Base-by-base conservation (phyloP, 805 yeast species). In the Saccharomycopsis babjevae region DNA sequence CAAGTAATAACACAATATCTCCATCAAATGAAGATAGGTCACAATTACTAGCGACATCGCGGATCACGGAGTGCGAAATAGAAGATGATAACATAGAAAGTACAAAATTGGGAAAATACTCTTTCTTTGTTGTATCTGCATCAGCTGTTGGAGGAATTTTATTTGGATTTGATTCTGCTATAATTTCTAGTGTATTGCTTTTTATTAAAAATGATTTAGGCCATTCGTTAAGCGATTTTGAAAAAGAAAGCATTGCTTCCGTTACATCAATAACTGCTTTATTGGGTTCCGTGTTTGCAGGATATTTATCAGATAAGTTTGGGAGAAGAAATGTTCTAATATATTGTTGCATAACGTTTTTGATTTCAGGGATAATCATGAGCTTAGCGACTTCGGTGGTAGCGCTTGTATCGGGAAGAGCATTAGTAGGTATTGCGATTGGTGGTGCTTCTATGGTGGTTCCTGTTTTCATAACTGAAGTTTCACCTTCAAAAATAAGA, bases 401-500 rank as follows among this genome's bases (percentile, higher is more conserved):
- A 61, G 76, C 74, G 63, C 67, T 80, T 61, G 71, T 77, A 39
- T 65, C 75, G 57, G 93, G 93, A 0, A 76, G 93, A 61, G 76
- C 81, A 36, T 70, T 84, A 38, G 80, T 87, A 16, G 92, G 92
- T n/a, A 67, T 85, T 30, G 90, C 87, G 8, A 84, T 88, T 28
- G 94, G 94, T 16, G 79, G 81, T 32, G 85, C 88, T 5, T 81
- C 91, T 0, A 87, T 86, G 66, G 76, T 84, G 50, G 83, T 84
- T 2, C 93, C 86, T 0, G 76, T 81, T 15, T 82, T 79, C 67
- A 72, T 82, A 15, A 77, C 83, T 28, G 87, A 83, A 67, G 72
- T 81, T 32, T 74, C 80, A 3, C 80, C 81, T 1, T 70, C 77
- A 2, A 70, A 67, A 25, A 68, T 69, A 11, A 71, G 80, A 65